These are phyloP conservation scores for Trichosporon sp. DNA, from an alignment of 1,284 basidiomycete species.

Conservation along the genomic window DNA sequence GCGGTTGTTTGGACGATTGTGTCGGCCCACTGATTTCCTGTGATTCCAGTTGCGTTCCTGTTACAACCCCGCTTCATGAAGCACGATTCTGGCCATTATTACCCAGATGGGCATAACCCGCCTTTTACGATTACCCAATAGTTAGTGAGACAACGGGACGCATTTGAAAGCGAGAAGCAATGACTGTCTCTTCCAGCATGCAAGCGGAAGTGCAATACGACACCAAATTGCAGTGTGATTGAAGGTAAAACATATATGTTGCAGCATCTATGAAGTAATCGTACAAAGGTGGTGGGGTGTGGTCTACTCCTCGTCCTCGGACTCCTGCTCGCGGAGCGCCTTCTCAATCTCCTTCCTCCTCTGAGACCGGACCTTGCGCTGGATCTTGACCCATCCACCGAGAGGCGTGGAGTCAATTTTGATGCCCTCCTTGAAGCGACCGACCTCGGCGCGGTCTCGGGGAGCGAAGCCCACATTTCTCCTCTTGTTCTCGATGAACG, in stretches of 20 bases:
- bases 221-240: neutral
- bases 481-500: slow-evolving; percentile 67
- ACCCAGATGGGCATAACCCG: neutral
- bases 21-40: neutral
- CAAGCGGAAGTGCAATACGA: neutral
- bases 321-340: slow-evolving; percentile 33
- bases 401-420: slow-evolving; percentile 69
- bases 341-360: slow-evolving; percentile 59
- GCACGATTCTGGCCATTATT: neutral
- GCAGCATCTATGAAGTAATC: slow-evolving; percentile 1
- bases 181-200: neutral
- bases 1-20: neutral
- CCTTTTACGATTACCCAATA: neutral
- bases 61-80: neutral
- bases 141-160: too few relatives aligned
- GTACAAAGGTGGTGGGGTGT: neutral
- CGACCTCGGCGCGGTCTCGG: slow-evolving; percentile 61
- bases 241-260: neutral
- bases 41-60: neutral
- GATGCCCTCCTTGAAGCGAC: slow-evolving; percentile 62
- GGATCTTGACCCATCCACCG: slow-evolving; percentile 70
- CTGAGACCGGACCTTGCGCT: slow-evolving; percentile 73
- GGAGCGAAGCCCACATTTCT: slow-evolving; percentile 65
- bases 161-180: neutral
- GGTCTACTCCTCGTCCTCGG: slow-evolving; percentile 14